phyloP scores from a whole-genome alignment of 163 green algal species.

The Scenedesmus sp. region DNA sequence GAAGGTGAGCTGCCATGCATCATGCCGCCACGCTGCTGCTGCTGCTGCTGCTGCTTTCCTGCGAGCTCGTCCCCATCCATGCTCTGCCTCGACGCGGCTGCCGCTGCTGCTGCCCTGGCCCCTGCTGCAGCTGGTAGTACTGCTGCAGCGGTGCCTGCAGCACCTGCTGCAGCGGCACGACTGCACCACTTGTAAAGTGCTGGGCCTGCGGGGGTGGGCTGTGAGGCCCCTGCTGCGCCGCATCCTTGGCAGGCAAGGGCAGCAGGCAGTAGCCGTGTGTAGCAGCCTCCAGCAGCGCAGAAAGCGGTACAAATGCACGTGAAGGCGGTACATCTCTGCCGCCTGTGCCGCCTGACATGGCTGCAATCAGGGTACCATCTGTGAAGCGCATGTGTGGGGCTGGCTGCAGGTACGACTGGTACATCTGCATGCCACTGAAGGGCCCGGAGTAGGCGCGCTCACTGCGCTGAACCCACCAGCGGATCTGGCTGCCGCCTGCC shows the following conservation, averaged over 20 bases:
- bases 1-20: not conserved
- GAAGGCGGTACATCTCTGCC: not conserved
- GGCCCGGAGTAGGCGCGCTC: constrained; percentile 30
- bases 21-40: constrained; percentile 14
- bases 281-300: constrained; percentile 35
- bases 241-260: not conserved
- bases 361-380: constrained; percentile 19
- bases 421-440: constrained; percentile 40
- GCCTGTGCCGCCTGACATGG: not conserved
- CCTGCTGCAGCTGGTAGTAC: constrained; percentile 37
- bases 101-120: not conserved
- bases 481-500: not conserved
- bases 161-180: constrained; percentile 41
- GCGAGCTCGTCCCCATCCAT: not conserved
- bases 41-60: constrained; percentile 41
- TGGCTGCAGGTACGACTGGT: constrained; percentile 39
- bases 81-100: not conserved
- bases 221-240: not conserved
- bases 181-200: constrained; percentile 11
- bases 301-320: constrained; percentile 28
- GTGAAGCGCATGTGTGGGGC: not conserved
- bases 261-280: constrained; percentile 36
- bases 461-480: constrained; percentile 48
- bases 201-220: not conserved
- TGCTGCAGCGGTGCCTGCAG: constrained; percentile 13